A percentile compares a stretch with the other conserved stretches of the same genome.
These are phyloP conservation scores for Trametes punicea DNA, from an alignment of 768 basidiomycete species.

Conservation along the genomic window DNA sequence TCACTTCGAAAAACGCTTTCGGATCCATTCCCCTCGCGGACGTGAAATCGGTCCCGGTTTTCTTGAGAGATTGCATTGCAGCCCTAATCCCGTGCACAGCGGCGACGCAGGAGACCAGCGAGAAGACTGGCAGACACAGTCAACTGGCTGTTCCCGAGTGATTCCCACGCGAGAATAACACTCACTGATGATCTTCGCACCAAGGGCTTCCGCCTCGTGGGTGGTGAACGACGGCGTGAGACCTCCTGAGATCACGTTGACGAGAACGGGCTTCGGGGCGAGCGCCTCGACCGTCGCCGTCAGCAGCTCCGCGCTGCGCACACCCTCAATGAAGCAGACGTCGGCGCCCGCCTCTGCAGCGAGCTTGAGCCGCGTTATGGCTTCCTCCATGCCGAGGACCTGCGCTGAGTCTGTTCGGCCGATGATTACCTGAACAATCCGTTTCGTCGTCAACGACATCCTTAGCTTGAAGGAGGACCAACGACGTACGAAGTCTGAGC, in stretches of 20 bases:
- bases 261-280: constrained; percentile 71
- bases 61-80: constrained; percentile 73
- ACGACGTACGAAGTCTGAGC: constrained; percentile 65
- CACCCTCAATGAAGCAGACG: constrained; percentile 81
- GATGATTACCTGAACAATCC: constrained; percentile 53
- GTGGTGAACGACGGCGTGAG: constrained; percentile 72
- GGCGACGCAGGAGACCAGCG: constrained; percentile 71
- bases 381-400: constrained; percentile 78
- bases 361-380: constrained; percentile 58
- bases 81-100: constrained; percentile 74
- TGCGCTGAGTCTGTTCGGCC: constrained; percentile 79
- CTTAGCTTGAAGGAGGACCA: background rate
- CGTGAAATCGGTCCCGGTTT: constrained; percentile 71
- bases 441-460: background rate
- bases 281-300: constrained; percentile 61
- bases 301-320: constrained; percentile 63
- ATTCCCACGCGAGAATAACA: constrained; percentile 6
- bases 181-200: constrained; percentile 78
- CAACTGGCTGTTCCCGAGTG: background rate
- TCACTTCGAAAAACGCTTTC: constrained; percentile 72
- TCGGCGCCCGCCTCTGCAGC: constrained; percentile 74
- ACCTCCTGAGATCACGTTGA: constrained; percentile 78
- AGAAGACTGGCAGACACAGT: constrained; percentile 52
- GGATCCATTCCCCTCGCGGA: constrained; percentile 68
- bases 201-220: constrained; percentile 62